phyloP scores from a whole-genome alignment of 768 basidiomycete genomes.

The Baorangia bicolor region DNA sequence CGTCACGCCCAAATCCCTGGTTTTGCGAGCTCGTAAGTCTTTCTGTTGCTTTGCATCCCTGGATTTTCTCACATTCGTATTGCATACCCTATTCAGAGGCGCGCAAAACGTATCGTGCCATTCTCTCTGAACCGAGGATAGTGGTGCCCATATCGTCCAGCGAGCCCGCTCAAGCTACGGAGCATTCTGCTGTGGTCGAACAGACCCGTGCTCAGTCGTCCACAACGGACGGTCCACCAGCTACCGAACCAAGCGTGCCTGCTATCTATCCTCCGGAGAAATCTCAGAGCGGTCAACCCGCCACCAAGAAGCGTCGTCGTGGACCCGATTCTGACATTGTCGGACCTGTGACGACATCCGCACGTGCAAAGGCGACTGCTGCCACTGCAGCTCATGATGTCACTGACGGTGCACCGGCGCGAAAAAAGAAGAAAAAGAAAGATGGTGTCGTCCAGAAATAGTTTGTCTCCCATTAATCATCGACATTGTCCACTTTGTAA shows the following conservation, averaged over 20 bases:
- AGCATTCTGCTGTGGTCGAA: neutral
- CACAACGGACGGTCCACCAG: neutral
- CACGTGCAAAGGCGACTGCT: neutral
- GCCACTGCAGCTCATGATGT: neutral
- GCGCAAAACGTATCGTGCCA: conserved; percentile 75
- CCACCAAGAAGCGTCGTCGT: conserved; percentile 21
- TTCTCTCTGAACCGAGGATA: conserved; percentile 71
- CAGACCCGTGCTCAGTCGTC: neutral
- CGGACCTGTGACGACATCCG: neutral
- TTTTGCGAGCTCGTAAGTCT: conserved; percentile 70
- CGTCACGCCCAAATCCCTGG: conserved; percentile 60
- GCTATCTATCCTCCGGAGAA: neutral
- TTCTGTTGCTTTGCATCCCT: too few species aligned
- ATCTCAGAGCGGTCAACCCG: neutral
- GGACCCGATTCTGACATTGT: conserved; percentile 14
- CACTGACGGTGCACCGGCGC: conserved; percentile 5
- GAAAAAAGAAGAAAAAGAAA: conserved; percentile 25
- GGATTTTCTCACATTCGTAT: neutral
- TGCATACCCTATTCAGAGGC: conserved; percentile 51
- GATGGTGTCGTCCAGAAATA: conserved; percentile 1
- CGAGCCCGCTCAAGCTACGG: neutral
- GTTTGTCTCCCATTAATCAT: neutral
- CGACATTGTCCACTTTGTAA: neutral
- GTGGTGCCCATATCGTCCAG: conserved; percentile 45
- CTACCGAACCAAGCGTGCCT: neutral